phyloP scores from a whole-genome alignment of 2,329 filamentous ascomycete species.

The Cladosporium sp. region DNA sequence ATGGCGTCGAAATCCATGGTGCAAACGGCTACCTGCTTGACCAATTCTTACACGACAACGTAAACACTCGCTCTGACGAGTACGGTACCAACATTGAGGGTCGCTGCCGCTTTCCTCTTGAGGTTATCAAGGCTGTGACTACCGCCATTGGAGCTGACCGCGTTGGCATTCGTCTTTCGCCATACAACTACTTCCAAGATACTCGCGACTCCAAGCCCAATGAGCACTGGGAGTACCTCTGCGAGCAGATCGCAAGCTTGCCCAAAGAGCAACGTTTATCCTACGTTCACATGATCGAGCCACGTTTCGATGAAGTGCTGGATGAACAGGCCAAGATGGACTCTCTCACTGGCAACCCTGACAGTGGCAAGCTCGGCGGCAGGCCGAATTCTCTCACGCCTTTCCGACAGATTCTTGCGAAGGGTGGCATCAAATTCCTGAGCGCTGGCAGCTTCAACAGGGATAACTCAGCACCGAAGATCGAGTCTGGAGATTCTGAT shows the following conservation, averaged over 20 bases:
- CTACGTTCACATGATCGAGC: constrained; percentile 59
- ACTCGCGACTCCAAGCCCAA: constrained; percentile 59
- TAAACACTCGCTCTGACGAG: constrained; percentile 48
- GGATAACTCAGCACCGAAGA: constrained; percentile 32
- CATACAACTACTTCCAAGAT: constrained; percentile 55
- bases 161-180: constrained; percentile 54
- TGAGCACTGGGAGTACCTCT: constrained; percentile 57
- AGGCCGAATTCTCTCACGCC: constrained; percentile 28
- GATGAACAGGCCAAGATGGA: constrained; percentile 24
- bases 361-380: constrained; percentile 26
- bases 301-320: constrained; percentile 43
- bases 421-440: constrained; percentile 30
- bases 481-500: constrained; percentile 39
- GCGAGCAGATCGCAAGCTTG: constrained; percentile 34
- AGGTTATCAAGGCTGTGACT: constrained; percentile 47
- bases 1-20: constrained; percentile 52
- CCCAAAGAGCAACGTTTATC: constrained; percentile 49
- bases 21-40: constrained; percentile 52
- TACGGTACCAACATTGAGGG: constrained; percentile 44
- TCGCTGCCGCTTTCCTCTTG: constrained; percentile 46
- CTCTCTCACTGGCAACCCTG: constrained; percentile 17
- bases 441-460: constrained; percentile 40
- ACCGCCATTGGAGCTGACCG: constrained; percentile 45
- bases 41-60: constrained; percentile 58
- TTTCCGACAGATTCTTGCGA: constrained; percentile 21